Evolutionary conservation across 2,329 filamentous ascomycete genomes (phyloP).

Genomic region (Fusarium tanahbumbuense): DNA sequence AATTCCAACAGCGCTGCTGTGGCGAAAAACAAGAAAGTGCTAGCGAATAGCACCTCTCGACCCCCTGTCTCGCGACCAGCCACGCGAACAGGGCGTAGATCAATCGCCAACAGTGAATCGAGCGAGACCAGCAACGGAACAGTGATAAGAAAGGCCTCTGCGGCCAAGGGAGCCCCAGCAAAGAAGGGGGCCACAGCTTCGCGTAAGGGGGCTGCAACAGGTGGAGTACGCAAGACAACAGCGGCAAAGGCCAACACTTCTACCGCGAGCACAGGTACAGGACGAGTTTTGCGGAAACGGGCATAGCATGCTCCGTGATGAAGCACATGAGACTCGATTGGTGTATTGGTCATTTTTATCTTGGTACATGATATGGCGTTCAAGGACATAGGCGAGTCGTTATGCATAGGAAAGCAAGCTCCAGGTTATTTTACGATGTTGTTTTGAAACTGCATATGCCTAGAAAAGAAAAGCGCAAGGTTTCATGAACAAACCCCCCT

Average conservation of each 20-base stretch:
- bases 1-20: conserved; percentile 54
- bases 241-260: conserved; percentile 41
- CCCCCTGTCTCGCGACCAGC: conserved; percentile 52
- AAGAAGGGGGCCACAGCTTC: conserved; percentile 67
- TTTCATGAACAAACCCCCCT: conserved; percentile 33
- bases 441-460: conserved; percentile 29
- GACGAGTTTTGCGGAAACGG: conserved; percentile 67
- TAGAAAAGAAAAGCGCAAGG: conserved; percentile 31
- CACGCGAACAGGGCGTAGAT: conserved; percentile 63
- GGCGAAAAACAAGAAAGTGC: conserved; percentile 51
- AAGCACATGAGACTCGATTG: conserved; percentile 6
- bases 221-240: conserved; percentile 58
- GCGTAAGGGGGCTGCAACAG: conserved; percentile 65
- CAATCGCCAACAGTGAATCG: conserved; percentile 70
- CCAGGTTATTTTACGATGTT: conserved; percentile 20
- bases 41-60: conserved; percentile 53
- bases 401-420: conserved; percentile 28
- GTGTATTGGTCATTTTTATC: conserved; percentile 8
- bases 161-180: conserved; percentile 52
- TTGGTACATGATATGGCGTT: conserved; percentile 40
- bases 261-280: conserved; percentile 58
- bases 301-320: conserved; percentile 47
- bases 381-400: conserved; percentile 8
- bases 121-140: conserved; percentile 74
- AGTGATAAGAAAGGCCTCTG: conserved; percentile 67